Percentiles rank a stretch among this genome's conserved stretches.
Evolutionary conservation across 805 yeast species (phyloP).

Genomic region (Tetrapisispora namnaoensis): DNA sequence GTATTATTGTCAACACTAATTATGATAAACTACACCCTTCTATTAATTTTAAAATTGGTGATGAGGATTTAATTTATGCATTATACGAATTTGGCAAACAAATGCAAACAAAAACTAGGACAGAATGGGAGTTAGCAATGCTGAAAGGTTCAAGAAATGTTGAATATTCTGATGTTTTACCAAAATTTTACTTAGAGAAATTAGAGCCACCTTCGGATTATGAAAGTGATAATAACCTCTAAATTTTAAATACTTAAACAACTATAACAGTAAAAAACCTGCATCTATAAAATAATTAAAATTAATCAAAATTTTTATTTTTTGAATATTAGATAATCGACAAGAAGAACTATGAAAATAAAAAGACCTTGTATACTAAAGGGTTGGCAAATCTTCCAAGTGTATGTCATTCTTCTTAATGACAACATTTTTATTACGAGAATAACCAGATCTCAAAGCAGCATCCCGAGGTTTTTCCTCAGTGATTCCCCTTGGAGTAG

Average conservation of each 20-base stretch:
- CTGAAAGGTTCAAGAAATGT: conserved; percentile 30
- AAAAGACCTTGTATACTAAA: background rate
- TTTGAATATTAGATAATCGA: background rate
- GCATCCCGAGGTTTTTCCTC: background rate
- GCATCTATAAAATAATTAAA: background rate
- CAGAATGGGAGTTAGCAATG: conserved; percentile 46
- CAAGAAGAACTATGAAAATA: background rate
- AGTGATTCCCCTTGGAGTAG: conserved; percentile 2
- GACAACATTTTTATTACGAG: background rate
- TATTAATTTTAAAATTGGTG: conserved; percentile 17
- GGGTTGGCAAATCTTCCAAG: background rate
- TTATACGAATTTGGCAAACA: conserved; percentile 46
- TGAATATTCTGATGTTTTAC: conserved; percentile 29
- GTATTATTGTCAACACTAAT: conserved; percentile 19
- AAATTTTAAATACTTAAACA: background rate
- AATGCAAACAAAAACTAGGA: conserved; percentile 39
- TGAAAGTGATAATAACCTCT: background rate
- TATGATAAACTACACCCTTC: conserved; percentile 9
- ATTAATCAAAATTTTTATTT: background rate
- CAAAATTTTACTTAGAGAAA: conserved; percentile 16
- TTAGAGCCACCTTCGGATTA: conserved; percentile 1
- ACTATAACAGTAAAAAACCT: background rate
- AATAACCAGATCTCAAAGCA: background rate
- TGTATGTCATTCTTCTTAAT: background rate
- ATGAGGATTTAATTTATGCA: conserved; percentile 56